A percentile compares a stretch with the other conserved stretches of the same genome.
Conservation (phyloP, 768 basidiomycete species). For the Melanogaster broomeanus region DNA sequence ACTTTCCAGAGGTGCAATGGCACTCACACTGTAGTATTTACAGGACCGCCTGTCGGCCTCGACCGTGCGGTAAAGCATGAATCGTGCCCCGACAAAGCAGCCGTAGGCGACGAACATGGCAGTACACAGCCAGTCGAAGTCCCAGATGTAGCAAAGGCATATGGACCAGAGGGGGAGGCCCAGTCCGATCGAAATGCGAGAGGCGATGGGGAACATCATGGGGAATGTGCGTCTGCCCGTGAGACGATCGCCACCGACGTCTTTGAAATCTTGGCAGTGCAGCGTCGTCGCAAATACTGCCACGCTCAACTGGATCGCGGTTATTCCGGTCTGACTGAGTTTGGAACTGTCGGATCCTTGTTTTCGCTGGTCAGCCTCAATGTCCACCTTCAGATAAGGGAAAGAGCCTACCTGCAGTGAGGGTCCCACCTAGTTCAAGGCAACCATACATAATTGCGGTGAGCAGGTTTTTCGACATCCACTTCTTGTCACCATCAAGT, state of each 20-base stretch:
- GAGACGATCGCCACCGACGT: slow-evolving; percentile 43
- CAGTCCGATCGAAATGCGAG: slow-evolving; percentile 35
- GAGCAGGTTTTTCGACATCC: slow-evolving; percentile 39
- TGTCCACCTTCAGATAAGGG: not conserved
- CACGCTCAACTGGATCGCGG: slow-evolving; percentile 38
- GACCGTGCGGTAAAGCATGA: slow-evolving; percentile 29
- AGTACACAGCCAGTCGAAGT: slow-evolving; percentile 27
- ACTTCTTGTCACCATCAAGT: slow-evolving; percentile 36
- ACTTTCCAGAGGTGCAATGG: too few relatives aligned
- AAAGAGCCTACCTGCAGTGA: slow-evolving; percentile 35
- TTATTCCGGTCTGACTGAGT: slow-evolving; percentile 28
- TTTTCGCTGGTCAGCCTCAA: not conserved
- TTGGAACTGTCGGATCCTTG: slow-evolving; percentile 23
- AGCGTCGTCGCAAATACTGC: slow-evolving; percentile 46
- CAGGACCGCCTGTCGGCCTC: slow-evolving; percentile 37
- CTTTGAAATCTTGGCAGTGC: slow-evolving; percentile 51
- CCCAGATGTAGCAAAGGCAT: slow-evolving; percentile 36
- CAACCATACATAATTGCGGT: slow-evolving; percentile 41
- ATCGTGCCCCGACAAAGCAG: slow-evolving; percentile 35
- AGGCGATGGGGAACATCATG: slow-evolving; percentile 41
- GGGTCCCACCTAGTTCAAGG: slow-evolving; percentile 39
- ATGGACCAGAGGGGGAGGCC: slow-evolving; percentile 41
- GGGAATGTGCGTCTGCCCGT: slow-evolving; percentile 45
- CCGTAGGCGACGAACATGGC: slow-evolving; percentile 33
- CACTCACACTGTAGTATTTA: slow-evolving; percentile 39